phyloP scores from a whole-genome alignment of 257 asterid species.

The Przewalskia tangutica region DNA sequence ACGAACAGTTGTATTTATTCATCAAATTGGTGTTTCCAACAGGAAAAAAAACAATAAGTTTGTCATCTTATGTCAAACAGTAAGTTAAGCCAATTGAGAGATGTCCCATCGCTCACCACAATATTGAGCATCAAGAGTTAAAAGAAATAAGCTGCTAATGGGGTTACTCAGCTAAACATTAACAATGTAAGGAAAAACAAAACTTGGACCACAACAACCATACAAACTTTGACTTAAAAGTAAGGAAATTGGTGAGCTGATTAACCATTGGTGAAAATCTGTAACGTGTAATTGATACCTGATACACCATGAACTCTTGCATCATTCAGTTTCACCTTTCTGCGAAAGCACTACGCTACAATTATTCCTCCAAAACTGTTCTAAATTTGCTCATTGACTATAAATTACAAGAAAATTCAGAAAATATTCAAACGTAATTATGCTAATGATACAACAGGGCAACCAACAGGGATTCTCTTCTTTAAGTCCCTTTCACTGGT shows the following conservation, averaged over 20 bases:
- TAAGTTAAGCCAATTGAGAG: neutral
- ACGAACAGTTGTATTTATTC: neutral
- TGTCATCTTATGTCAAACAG: neutral
- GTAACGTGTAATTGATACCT: constrained; percentile 47
- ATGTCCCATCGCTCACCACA: neutral
- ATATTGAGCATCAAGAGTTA: neutral
- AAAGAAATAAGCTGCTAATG: neutral
- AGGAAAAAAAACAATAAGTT: neutral
- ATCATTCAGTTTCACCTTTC: constrained; percentile 44
- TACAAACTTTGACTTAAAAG: neutral
- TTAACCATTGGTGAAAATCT: constrained; percentile 28
- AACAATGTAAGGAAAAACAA: neutral
- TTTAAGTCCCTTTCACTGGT: constrained; percentile 22
- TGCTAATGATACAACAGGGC: constrained; percentile 76
- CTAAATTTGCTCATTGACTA: constrained; percentile 39
- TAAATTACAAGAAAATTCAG: constrained; percentile 62
- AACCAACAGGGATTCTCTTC: constrained; percentile 38
- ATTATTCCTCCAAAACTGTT: constrained; percentile 92
- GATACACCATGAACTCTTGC: constrained; percentile 55
- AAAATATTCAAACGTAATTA: constrained; percentile 30
- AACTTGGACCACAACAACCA: neutral
- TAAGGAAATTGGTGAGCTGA: neutral
- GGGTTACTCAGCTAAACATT: neutral
- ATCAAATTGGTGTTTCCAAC: neutral
- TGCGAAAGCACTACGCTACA: constrained; percentile 47